Evolutionary conservation across 345 rosid species (phyloP).

Genomic region (Eucalyptus caleyi): DNA sequence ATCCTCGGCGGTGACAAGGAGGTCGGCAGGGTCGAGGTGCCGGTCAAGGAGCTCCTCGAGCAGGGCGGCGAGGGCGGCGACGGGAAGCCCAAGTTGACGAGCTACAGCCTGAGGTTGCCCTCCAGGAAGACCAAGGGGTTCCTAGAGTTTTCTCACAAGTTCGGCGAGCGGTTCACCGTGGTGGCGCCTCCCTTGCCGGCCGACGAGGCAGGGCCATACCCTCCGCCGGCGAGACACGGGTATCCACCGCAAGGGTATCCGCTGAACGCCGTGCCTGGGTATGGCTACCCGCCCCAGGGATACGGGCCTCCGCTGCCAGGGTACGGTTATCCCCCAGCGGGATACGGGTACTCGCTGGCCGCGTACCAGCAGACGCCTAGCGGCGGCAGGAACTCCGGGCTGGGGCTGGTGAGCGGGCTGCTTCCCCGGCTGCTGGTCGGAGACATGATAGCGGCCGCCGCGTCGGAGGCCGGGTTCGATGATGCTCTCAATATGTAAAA

Average conservation of each 20-base stretch:
- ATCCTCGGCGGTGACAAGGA: conserved; percentile 33
- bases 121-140: conserved; percentile 23
- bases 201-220: neutral
- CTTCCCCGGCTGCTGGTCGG: no score
- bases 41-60: conserved; percentile 41
- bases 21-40: conserved; percentile 41
- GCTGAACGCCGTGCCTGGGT: no score
- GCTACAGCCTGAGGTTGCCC: neutral
- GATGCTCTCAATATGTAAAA: no score
- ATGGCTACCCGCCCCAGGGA: conserved; percentile 1
- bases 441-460: no score
- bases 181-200: neutral
- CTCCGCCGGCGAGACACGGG: neutral
- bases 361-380: no score
- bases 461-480: rapidly evolving
- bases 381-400: no score
- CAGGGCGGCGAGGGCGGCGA: neutral
- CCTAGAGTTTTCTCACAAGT: conserved; percentile 14
- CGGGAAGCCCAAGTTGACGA: neutral
- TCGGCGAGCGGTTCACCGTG: conserved; percentile 11
- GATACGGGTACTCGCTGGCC: neutral
- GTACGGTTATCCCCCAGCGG: neutral
- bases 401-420: no score
- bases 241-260: conserved; percentile 1
- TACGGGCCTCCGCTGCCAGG: neutral